A percentile compares a stretch with the other conserved stretches of the same genome.
phyloP scores from a whole-genome alignment of 139 green algal species.

The Chlamydomonas schloesseri region DNA sequence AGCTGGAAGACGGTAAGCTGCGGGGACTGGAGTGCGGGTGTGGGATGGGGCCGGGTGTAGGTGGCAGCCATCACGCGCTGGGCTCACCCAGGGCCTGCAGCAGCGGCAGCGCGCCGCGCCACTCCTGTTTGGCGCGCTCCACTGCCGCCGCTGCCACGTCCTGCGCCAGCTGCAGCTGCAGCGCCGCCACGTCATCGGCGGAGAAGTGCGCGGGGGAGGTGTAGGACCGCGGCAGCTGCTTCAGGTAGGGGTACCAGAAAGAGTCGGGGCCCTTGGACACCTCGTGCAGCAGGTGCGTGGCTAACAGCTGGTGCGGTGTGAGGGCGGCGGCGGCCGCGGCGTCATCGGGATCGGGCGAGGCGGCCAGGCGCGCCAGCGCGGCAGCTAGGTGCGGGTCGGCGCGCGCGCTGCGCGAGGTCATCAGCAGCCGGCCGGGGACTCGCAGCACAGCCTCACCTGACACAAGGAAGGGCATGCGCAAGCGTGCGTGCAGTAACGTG shows the following conservation, averaged over 20 bases:
- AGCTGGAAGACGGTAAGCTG: no score
- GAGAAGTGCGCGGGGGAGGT: slow-evolving; percentile 62
- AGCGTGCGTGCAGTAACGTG: no score
- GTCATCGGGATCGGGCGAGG: neutral
- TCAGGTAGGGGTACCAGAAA: slow-evolving; percentile 78
- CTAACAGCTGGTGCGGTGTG: slow-evolving; percentile 66
- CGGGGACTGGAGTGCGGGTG: neutral
- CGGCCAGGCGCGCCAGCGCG: slow-evolving; percentile 28
- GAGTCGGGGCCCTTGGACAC: slow-evolving; percentile 60
- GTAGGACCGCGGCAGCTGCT: slow-evolving; percentile 74
- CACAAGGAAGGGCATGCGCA: neutral
- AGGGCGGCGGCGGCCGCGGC: neutral
- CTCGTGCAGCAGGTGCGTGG: slow-evolving; percentile 80
- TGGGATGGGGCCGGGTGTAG: neutral
- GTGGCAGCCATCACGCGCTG: no score
- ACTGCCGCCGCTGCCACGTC: slow-evolving; percentile 52
- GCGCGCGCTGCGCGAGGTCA: slow-evolving; percentile 54
- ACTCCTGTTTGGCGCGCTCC: slow-evolving; percentile 37
- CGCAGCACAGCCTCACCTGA: slow-evolving; percentile 57
- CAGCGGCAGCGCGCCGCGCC: slow-evolving; percentile 43
- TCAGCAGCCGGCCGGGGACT: slow-evolving; percentile 67
- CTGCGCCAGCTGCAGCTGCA: slow-evolving; percentile 60
- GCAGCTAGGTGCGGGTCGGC: slow-evolving; percentile 34
- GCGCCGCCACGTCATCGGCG: slow-evolving; percentile 32
- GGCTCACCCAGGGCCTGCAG: slow-evolving; percentile 52